Evolutionary conservation across 768 basidiomycete genomes (phyloP).

Genomic region (Coprinopsis strossmayeri): DNA sequence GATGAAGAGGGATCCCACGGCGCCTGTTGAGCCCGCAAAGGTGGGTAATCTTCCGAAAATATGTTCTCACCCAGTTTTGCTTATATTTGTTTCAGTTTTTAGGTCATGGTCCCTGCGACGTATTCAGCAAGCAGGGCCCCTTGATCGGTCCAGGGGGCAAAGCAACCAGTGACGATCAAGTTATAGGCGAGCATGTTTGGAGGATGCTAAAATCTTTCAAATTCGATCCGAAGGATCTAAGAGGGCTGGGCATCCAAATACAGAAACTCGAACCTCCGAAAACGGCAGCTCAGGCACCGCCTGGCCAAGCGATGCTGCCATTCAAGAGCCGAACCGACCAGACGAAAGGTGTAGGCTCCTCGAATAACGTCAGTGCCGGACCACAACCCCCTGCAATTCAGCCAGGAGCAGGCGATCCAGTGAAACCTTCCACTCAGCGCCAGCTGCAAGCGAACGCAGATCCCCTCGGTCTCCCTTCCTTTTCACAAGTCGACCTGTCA

Average conservation of each 20-base stretch:
- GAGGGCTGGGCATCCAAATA: conserved; percentile 89
- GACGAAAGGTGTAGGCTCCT: conserved; percentile 12
- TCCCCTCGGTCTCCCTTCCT: conserved; percentile 49
- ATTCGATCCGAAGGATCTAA: conserved; percentile 81
- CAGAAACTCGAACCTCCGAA: conserved; percentile 70
- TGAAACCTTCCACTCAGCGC: conserved; percentile 11
- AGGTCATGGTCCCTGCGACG: conserved; percentile 83
- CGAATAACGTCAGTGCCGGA: conserved; percentile 12
- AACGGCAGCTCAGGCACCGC: conserved; percentile 23
- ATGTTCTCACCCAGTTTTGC: not conserved
- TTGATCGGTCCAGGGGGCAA: conserved; percentile 54
- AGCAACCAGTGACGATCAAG: conserved; percentile 64
- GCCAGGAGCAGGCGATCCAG: conserved; percentile 12
- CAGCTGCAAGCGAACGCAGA: conserved; percentile 1
- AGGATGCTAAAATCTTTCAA: conserved; percentile 63
- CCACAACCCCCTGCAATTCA: conserved; percentile 13
- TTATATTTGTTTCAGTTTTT: conserved; percentile 53
- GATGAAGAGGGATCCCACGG: conserved; percentile 79
- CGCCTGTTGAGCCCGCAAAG: conserved; percentile 89
- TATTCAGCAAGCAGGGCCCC: conserved; percentile 68
- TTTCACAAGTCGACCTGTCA: conserved; percentile 69
- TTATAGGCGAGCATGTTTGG: conserved; percentile 76
- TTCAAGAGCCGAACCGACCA: conserved; percentile 35
- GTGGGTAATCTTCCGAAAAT: conserved; percentile 29
- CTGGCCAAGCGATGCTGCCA: conserved; percentile 54